phyloP scores from a whole-genome alignment of 208 protist genomes.

The Leptomonas pyrrhocoris region DNA sequence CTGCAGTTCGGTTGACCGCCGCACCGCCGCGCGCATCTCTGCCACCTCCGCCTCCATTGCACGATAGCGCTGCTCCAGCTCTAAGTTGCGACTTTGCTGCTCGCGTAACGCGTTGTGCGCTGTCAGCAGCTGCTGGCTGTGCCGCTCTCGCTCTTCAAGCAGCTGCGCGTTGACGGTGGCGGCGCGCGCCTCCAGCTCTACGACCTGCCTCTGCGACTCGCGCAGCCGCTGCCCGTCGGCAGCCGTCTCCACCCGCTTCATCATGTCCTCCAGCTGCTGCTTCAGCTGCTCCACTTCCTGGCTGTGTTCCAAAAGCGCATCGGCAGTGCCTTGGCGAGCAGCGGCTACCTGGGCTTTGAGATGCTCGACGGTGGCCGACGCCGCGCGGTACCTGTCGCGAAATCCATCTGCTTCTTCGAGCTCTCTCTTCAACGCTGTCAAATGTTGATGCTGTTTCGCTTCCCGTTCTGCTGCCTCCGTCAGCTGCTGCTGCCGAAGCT shows the following conservation, averaged over 20 bases:
- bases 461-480: conserved; percentile 39
- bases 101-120: conserved; percentile 80
- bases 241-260: conserved; percentile 62
- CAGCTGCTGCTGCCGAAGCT: conserved; percentile 38
- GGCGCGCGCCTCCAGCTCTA: conserved; percentile 68
- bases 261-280: conserved; percentile 65
- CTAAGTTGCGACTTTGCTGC: conserved; percentile 67
- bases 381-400: conserved; percentile 52
- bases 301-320: conserved; percentile 63
- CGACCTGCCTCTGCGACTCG: conserved; percentile 58
- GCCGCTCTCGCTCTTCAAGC: conserved; percentile 63
- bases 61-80: conserved; percentile 77
- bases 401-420: conserved; percentile 42
- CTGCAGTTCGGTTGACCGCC: conserved; percentile 68
- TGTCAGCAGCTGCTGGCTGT: conserved; percentile 61
- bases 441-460: conserved; percentile 42
- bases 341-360: conserved; percentile 61
- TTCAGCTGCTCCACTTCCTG: conserved; percentile 76
- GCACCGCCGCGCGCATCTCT: conserved; percentile 70
- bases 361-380: conserved; percentile 53
- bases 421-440: conserved; percentile 50
- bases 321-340: conserved; percentile 43
- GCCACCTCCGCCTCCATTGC: conserved; percentile 57
- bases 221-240: conserved; percentile 42
- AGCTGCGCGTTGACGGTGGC: conserved; percentile 51